These are phyloP conservation scores for Aspergillus quadrilineatus DNA, from an alignment of 2,329 filamentous ascomycete genomes.

Conservation along the genomic window DNA sequence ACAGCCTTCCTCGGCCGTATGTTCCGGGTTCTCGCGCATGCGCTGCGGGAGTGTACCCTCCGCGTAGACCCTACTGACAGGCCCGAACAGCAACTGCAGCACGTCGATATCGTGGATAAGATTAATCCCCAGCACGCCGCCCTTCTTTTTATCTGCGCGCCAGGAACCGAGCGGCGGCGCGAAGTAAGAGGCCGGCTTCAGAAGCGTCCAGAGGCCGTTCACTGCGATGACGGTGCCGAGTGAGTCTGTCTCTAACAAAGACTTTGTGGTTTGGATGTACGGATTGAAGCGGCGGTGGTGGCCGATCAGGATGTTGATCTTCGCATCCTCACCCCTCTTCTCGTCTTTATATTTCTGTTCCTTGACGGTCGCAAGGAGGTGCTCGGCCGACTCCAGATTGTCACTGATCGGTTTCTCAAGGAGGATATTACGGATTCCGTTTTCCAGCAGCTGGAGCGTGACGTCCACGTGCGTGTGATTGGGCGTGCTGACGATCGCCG, in stretches of 20 bases:
- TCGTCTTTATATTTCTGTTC: constrained; percentile 10
- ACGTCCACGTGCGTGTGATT: constrained; percentile 58
- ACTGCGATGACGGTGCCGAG: constrained; percentile 54
- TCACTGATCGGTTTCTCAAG: constrained; percentile 59
- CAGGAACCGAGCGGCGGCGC: constrained; percentile 46
- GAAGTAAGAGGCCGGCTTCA: constrained; percentile 56
- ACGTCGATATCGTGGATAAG: constrained; percentile 62
- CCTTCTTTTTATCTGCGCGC: constrained; percentile 47
- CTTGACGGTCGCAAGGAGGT: constrained; percentile 22
- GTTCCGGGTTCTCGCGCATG: constrained; percentile 22
- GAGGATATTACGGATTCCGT: constrained; percentile 51
- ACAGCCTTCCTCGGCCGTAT: constrained; percentile 57
- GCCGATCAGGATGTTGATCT: constrained; percentile 53
- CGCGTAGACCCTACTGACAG: constrained; percentile 53
- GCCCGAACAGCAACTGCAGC: constrained; percentile 57
- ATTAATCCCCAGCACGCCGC: constrained; percentile 58
- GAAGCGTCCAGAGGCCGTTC: constrained; percentile 55
- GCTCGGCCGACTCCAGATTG: constrained; percentile 26
- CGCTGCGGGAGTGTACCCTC: constrained; percentile 49
- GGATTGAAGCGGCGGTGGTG: constrained; percentile 62
- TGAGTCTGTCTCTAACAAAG: constrained; percentile 38
- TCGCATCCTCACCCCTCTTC: constrained; percentile 13
- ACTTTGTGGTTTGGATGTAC: constrained; percentile 53
- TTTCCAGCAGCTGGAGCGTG: constrained; percentile 49
- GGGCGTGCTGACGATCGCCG: constrained; percentile 60